Base-by-base conservation (phyloP, 805 yeast species). In the Metschnikowia colocasiae region DNA sequence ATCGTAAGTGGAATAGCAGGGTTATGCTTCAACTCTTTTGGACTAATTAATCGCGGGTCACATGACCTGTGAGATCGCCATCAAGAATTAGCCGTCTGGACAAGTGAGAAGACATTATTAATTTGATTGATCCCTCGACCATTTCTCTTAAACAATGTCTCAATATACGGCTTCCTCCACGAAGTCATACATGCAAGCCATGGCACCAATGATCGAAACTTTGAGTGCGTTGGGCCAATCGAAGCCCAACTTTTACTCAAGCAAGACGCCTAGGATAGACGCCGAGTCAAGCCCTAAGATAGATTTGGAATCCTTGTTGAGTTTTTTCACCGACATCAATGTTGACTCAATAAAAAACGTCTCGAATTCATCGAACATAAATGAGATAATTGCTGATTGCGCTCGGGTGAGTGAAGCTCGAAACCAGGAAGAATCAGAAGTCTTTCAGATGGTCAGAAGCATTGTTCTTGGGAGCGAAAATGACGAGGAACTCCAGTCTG, bases 151-250 rank as follows among this genome's bases (percentile, higher is more conserved):
- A 20, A 13, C n/a, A n/a, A 71, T 71, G 74, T 69, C 73, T 4
- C 60, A 69, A 34, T 72, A 72, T 53, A 63, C 68, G 40, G 85
- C 75, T 7, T 69, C 78, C 12, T 84, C 91, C 1, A 84, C 91
- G 8, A 78, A 80, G 63, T 85, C 94, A 19, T 86, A 79, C 63
- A 80, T 86, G 85, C 79, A 78, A 60, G 92, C 94, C 16, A 84
- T 86, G 89, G 78, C 76, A 61, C 76, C 81, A 2, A 79, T 86
- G 83, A 69, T 79, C n/a, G 80, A 76, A 5, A 62, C 74, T 0
- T 59, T 82, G 47, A 33, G 59, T 10, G 36, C 49, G 1, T 37
- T 40, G 16, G 54, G 51, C 16, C 37, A 56, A 8, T 53, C 56
- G 7, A 32, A 51, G 12, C 50, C 54, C 4, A 45, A 48, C 13